Evolutionary conservation across 179 eudicot genomes (phyloP).

Genomic region (Patellifolia procumbens): DNA sequence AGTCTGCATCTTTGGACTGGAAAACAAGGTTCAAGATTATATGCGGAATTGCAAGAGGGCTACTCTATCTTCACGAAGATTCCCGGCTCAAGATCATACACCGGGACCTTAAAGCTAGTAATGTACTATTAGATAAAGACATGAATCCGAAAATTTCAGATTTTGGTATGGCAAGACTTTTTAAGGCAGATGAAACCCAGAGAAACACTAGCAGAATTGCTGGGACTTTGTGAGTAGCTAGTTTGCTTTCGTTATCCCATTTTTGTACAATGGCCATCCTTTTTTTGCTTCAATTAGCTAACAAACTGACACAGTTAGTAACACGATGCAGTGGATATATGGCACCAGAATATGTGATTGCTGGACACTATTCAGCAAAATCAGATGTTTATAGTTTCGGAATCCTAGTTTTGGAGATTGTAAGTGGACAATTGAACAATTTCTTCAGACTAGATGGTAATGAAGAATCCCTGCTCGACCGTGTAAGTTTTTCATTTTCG

Average conservation of each 20-base stretch:
- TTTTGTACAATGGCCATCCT: not conserved
- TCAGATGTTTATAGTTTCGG: conserved; percentile 42
- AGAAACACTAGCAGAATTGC: conserved; percentile 34
- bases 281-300: not conserved
- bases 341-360: conserved; percentile 38
- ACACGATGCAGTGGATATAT: conserved; percentile 33
- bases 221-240: conserved; percentile 46
- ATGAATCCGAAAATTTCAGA: conserved; percentile 46
- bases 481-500: conserved; percentile 22
- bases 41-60: conserved; percentile 35
- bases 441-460: conserved; percentile 18
- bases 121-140: conserved; percentile 36
- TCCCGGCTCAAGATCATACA: conserved; percentile 40
- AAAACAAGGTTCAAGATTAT: conserved; percentile 34
- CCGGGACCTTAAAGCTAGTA: conserved; percentile 41
- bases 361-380: conserved; percentile 37
- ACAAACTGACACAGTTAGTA: conserved; percentile 7
- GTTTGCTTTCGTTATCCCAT: not conserved
- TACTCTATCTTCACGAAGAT: conserved; percentile 45
- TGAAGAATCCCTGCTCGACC: conserved; percentile 30
- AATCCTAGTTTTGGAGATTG: conserved; percentile 34
- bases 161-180: conserved; percentile 44
- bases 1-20: conserved; percentile 34
- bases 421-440: conserved; percentile 36
- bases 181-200: conserved; percentile 38